phyloP scores from a whole-genome alignment of 2,329 filamentous ascomycete genomes.

The Botryotinia globosa region DNA sequence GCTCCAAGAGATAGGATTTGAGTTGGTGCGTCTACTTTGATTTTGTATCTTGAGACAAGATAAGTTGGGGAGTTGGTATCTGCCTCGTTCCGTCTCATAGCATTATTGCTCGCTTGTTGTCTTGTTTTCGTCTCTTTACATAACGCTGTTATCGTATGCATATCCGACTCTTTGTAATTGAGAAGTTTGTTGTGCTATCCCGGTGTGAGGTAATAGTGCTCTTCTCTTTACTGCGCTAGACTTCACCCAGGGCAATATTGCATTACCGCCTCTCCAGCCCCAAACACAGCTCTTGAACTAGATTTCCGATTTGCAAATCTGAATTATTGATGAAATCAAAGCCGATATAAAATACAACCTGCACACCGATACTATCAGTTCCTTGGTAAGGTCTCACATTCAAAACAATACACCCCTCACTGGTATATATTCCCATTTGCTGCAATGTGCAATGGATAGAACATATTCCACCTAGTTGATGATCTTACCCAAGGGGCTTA shows the following conservation, averaged over 20 bases:
- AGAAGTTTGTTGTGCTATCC: not conserved
- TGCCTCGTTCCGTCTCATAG: not conserved
- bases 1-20: not conserved
- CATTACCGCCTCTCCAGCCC: no score
- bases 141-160: not conserved
- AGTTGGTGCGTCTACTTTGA: not conserved
- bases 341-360: no score
- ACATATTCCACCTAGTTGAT: fast-evolving
- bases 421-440: fast-evolving
- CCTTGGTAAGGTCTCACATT: not conserved
- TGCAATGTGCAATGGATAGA: no score
- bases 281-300: no score
- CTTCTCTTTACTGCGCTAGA: no score
- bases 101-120: not conserved
- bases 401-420: not conserved
- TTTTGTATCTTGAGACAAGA: not conserved
- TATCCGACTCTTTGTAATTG: not conserved
- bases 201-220: not conserved
- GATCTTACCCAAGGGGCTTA: fast-evolving
- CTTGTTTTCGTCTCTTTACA: not conserved
- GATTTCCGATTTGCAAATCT: not conserved
- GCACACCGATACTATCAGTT: no score
- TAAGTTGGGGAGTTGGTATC: not conserved
- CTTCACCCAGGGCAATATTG: no score
- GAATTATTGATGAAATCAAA: not conserved